Base-by-base conservation (phyloP, 306 rosid genomes). In the Delonix regia region DNA sequence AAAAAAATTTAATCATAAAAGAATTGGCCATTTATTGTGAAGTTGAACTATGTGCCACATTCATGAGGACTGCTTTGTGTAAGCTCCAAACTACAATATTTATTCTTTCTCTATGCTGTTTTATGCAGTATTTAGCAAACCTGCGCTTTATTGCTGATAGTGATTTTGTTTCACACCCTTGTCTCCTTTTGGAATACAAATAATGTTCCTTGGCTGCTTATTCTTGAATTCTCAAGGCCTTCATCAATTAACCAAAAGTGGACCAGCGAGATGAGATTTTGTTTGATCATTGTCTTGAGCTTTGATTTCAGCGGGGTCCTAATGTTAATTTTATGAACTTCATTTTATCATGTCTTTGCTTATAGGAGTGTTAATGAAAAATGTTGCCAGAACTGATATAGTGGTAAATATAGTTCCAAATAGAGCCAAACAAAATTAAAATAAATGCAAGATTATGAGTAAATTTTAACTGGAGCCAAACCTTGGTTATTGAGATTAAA, bases 11-110 rank as follows among this genome's bases (percentile, higher is more conserved):
- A 33, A 12, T 36, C 56, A 38, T 25, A 55, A 83, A 13, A 21
- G 39, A 49, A 13, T 38, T 27, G 53, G 22, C 59, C 55, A 38
- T 48, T 71, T 62, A 14, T 75, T 76, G 36, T 84, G 67, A 56
- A 64, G 30, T 71, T 49, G 74, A 82, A 76, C 33, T 22, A 3
- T 24, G 47, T 22, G 13, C 34, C 72, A 69, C 21, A 53, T 52
- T 48, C 36, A 45, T 34, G 38, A 75, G n/a, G 27, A 69, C 52
- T 38, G 56, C 21, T 44, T 24, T 33, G 19, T 68, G 52, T 22
- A 4, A 41, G 24, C 51, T 48, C 21, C 11, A 21, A 44, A 2
- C 55, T 2, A 12, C 68, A 12, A 12, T 27, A 13, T 47, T 38
- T 64, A 18, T 64, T 11, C 36, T 57, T 57, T 57, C 16, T 57